phyloP scores from a whole-genome alignment of 352 stramenopile species.

The Elongisporangium anandrum region DNA sequence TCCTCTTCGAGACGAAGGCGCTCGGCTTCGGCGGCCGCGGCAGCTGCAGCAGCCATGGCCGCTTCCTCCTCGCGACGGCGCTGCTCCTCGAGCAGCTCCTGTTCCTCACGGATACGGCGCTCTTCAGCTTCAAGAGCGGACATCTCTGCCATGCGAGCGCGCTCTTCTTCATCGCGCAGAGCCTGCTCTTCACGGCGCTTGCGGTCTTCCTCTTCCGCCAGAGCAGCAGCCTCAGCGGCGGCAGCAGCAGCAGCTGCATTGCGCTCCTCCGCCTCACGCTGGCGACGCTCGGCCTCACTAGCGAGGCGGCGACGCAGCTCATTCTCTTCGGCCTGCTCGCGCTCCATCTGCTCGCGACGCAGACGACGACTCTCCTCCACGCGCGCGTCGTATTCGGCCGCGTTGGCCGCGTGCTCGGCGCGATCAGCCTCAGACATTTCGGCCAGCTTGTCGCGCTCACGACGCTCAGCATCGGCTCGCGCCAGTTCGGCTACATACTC shows the following conservation, averaged over 20 bases:
- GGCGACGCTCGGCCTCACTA: slow-evolving; percentile 32
- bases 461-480: slow-evolving; percentile 55
- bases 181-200: slow-evolving; percentile 22
- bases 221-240: slow-evolving; percentile 22
- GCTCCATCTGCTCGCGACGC: slow-evolving; percentile 70
- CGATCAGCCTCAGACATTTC: slow-evolving; percentile 64
- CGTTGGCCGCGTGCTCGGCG: slow-evolving; percentile 31
- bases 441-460: slow-evolving; percentile 55
- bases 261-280: slow-evolving; percentile 31
- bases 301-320: slow-evolving; percentile 48
- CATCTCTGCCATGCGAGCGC: slow-evolving; percentile 12
- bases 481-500: slow-evolving; percentile 80
- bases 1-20: slow-evolving; percentile 11
- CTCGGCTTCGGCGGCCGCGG: background rate
- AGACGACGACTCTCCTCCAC: slow-evolving; percentile 78
- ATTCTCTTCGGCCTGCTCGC: slow-evolving; percentile 52
- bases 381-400: slow-evolving; percentile 69
- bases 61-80: slow-evolving; percentile 12
- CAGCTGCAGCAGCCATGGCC: slow-evolving; percentile 6
- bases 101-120: slow-evolving; percentile 1
- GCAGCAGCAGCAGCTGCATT: slow-evolving; percentile 24
- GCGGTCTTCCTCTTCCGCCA: slow-evolving; percentile 29
- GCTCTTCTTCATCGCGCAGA: slow-evolving; percentile 23
- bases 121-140: background rate
- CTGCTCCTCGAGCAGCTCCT: slow-evolving; percentile 23